Conservation (phyloP, 257 asterid genomes). For the Nicotiana benthamiana region DNA sequence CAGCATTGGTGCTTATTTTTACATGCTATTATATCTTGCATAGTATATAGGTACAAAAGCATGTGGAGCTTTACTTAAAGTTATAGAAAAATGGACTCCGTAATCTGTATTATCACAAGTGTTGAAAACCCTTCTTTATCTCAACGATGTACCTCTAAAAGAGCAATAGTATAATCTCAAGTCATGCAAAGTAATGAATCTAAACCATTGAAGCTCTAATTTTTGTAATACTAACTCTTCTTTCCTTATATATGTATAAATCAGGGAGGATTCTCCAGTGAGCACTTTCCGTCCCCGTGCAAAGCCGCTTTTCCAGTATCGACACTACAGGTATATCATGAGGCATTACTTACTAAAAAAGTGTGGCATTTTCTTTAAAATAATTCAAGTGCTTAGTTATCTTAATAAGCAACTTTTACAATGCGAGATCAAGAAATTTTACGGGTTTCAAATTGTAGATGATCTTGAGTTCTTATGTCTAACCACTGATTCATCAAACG, state of each 20-base stretch:
- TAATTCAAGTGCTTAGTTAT: neutral
- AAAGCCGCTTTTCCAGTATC: constrained; percentile 92
- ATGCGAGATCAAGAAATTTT: neutral
- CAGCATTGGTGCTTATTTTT: neutral
- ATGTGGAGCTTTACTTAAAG: neutral
- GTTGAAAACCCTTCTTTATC: neutral
- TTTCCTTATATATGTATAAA: constrained; percentile 5
- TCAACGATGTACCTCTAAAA: neutral
- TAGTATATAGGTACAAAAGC: neutral
- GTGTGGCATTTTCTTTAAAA: neutral
- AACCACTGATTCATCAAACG: neutral
- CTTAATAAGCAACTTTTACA: neutral
- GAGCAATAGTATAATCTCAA: neutral
- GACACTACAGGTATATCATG: constrained; percentile 89
- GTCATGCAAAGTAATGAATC: constrained; percentile 1
- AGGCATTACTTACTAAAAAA: neutral
- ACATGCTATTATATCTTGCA: neutral
- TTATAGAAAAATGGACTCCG: neutral
- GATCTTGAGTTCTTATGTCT: neutral
- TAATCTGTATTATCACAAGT: neutral
- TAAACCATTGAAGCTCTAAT: neutral
- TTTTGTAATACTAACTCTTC: neutral
- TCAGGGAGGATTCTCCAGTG: constrained; percentile 89
- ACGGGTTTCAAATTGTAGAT: neutral
- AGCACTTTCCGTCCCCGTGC: constrained; percentile 93